Evolutionary conservation across 768 basidiomycete genomes (phyloP).

Genomic region (Trametes cubensis): DNA sequence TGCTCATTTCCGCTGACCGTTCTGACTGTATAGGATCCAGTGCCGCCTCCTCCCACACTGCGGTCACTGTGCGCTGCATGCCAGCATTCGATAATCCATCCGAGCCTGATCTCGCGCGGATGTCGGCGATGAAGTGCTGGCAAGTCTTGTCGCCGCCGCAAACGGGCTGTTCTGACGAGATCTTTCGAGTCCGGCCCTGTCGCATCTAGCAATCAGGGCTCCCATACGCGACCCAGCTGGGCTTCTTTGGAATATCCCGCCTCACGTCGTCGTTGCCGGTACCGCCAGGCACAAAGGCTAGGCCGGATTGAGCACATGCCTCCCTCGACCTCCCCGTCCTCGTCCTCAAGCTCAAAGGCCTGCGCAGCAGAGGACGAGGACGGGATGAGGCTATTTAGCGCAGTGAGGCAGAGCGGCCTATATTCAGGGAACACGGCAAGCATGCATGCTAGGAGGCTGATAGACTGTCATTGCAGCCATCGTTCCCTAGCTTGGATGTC

Average conservation of each 20-base stretch:
- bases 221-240: background rate
- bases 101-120: background rate
- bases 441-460: slow-evolving; percentile 3
- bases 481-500: slow-evolving; percentile 9
- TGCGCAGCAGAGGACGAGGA: slow-evolving; percentile 8
- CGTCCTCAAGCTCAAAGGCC: slow-evolving; percentile 4
- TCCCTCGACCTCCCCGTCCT: slow-evolving; percentile 9
- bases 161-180: slow-evolving; percentile 16
- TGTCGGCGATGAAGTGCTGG: background rate
- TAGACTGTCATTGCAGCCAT: slow-evolving; percentile 9
- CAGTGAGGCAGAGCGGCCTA: background rate
- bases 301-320: slow-evolving; percentile 16
- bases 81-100: background rate
- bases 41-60: background rate
- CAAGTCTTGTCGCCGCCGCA: background rate
- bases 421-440: background rate
- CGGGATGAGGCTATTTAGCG: background rate
- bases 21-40: background rate
- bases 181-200: slow-evolving; percentile 2
- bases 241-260: slow-evolving; percentile 21
- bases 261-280: slow-evolving; percentile 10
- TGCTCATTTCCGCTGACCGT: background rate
- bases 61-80: slow-evolving; percentile 11
- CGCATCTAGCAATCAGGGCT: slow-evolving; percentile 2
- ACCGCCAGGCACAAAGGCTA: slow-evolving; percentile 18